Percentiles rank a stretch among this genome's conserved stretches.
Evolutionary conservation across 352 stramenopile species (phyloP).

Genomic region (Plasmopara muralis): DNA sequence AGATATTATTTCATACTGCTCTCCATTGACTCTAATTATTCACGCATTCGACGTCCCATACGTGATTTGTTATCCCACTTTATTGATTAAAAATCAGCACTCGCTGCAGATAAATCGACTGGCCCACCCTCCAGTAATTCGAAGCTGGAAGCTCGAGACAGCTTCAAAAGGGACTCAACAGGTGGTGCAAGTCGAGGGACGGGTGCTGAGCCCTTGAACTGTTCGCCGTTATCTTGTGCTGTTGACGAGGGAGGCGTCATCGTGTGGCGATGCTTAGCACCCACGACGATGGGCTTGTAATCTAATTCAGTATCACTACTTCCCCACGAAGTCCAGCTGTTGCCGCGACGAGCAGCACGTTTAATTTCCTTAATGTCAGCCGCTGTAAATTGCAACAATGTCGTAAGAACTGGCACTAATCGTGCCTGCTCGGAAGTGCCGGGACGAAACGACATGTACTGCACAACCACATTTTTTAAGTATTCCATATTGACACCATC

Average conservation of each 20-base stretch:
- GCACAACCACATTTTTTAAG: slow-evolving; percentile 87
- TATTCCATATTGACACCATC: slow-evolving; percentile 89
- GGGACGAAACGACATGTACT: slow-evolving; percentile 85
- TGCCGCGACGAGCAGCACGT: slow-evolving; percentile 44
- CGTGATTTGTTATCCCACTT: slow-evolving; percentile 1
- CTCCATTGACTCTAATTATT: not conserved
- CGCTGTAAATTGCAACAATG: slow-evolving; percentile 73
- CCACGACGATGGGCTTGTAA: slow-evolving; percentile 60
- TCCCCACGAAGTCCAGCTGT: slow-evolving; percentile 68
- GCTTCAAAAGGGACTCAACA: slow-evolving; percentile 7
- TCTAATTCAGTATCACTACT: slow-evolving; percentile 29
- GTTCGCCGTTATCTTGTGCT: slow-evolving; percentile 8
- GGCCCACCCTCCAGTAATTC: slow-evolving; percentile 34
- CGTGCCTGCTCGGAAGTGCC: slow-evolving; percentile 74
- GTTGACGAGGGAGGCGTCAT: slow-evolving; percentile 14
- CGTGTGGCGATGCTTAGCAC: slow-evolving; percentile 25
- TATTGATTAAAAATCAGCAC: slow-evolving; percentile 56
- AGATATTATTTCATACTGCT: not conserved
- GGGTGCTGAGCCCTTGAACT: slow-evolving; percentile 12
- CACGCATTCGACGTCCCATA: not conserved
- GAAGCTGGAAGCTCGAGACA: slow-evolving; percentile 50
- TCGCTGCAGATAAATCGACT: slow-evolving; percentile 38
- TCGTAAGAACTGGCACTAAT: slow-evolving; percentile 79
- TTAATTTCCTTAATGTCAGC: slow-evolving; percentile 77
- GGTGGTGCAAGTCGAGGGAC: slow-evolving; percentile 15